Base-by-base conservation (phyloP, 176 grass and related monocot species). In the Juncus inflexus region DNA sequence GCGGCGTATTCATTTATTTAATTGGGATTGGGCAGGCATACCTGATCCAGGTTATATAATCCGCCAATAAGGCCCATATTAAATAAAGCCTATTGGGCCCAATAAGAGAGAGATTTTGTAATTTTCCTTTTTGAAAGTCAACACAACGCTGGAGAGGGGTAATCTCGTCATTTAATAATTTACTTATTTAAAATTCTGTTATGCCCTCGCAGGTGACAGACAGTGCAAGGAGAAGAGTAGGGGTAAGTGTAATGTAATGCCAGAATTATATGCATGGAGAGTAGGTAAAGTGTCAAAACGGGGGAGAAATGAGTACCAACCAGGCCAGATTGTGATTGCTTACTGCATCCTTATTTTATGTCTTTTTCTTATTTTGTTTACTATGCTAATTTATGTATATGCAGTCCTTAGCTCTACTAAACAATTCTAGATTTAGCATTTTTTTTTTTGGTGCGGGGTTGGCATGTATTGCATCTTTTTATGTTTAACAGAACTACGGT, bases 251-350 rank as follows among this genome's bases (percentile, higher is more conserved):
- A 2, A 58, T 53, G 65, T 69, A 52, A 69, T 53, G 15, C 67
- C 38, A 43, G 9, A 47, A 47, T 47, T 47, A 47, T 47, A 70
- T 68, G 51, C 37, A 40, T 58, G 40, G 53, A 3, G 68, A 40
- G 19, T 71, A 57, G 68, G 54, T 71, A 52, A 59, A 15, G 38
- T 35, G 68, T 71, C 68, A 35, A 47, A 43, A 47, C 9, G 35
- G 4, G 6, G 15, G 12, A 60, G 6, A 42, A 42, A 57, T 56
- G 52, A 59, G 39, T 59, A 71, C 53, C 54, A 59, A 71, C 40
- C 54, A 71, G 36, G 68, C 5, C 12, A 15, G 68, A 71, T 60
- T 35, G 54, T 40, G 68, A 71, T 59, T 71, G 68, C 68, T 55
- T 2, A 47, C 52, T 42, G 67, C 19, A 28, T 28, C 19, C 19